A percentile compares a stretch with the other conserved stretches of the same genome.
Conservation (phyloP, 2,329 filamentous ascomycete genomes). For the Colletotrichum sp. region DNA sequence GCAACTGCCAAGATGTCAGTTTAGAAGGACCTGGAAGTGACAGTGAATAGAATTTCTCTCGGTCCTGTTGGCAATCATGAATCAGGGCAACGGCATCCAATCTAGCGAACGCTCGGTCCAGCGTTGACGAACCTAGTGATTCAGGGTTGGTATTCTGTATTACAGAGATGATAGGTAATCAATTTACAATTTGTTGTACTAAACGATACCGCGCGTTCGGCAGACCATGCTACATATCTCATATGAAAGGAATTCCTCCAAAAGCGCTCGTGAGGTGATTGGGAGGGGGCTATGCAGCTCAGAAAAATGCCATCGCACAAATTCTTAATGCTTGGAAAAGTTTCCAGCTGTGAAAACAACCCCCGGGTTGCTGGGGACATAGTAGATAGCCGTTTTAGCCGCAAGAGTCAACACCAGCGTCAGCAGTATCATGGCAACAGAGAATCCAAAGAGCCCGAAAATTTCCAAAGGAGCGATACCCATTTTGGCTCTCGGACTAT, state of each 20-base stretch:
- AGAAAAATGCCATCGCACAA: background rate
- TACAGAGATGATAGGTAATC: background rate
- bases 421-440: background rate
- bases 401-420: background rate
- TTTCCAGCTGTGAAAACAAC: background rate
- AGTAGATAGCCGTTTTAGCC: background rate
- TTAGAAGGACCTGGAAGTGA: background rate
- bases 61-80: background rate
- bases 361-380: rapidly evolving
- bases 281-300: rapidly evolving
- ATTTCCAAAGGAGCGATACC: background rate
- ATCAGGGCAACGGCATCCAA: background rate
- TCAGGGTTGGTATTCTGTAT: background rate
- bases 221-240: background rate
- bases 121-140: background rate
- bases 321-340: background rate
- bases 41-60: rapidly evolving
- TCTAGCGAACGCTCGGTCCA: too few relatives aligned
- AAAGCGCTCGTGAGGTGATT: background rate
- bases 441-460: background rate
- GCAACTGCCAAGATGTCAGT: background rate
- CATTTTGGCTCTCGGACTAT: background rate
- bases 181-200: background rate
- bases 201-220: rapidly evolving
- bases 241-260: background rate